Conservation (phyloP, 768 basidiomycete species). For the Termitomyces titanicus region DNA sequence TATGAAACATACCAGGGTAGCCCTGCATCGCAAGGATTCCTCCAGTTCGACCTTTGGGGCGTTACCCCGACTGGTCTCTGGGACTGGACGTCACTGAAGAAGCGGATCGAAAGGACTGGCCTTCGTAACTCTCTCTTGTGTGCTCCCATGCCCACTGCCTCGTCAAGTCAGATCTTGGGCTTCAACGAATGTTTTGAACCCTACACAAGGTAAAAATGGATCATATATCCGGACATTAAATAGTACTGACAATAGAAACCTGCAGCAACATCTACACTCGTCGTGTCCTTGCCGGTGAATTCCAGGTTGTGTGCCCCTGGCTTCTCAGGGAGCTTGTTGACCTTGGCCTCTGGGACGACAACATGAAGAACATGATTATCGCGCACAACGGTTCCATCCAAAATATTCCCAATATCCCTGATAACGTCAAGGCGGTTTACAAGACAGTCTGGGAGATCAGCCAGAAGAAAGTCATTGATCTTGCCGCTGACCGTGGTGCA, state of each 20-base stretch:
- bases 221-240: neutral
- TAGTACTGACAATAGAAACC: slow-evolving; percentile 10
- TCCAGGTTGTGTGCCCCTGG: slow-evolving; percentile 99
- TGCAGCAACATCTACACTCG: slow-evolving; percentile 96
- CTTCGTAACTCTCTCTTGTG: slow-evolving; percentile 87
- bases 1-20: slow-evolving; percentile 91
- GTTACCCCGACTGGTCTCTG: slow-evolving; percentile 85
- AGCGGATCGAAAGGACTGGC: slow-evolving; percentile 76
- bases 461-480: slow-evolving; percentile 97
- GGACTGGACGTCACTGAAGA: slow-evolving; percentile 92
- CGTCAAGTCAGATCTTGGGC: slow-evolving; percentile 96
- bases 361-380: slow-evolving; percentile 99
- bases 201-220: slow-evolving; percentile 76
- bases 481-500: slow-evolving; percentile 97
- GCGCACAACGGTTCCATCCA: slow-evolving; percentile 91
- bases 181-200: slow-evolving; percentile 99
- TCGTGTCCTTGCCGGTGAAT: slow-evolving; percentile 97
- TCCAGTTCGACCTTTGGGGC: slow-evolving; percentile 96
- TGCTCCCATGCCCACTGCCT: slow-evolving; percentile 99
- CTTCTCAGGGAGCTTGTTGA: slow-evolving; percentile 97
- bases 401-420: slow-evolving; percentile 84
- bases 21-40: slow-evolving; percentile 81
- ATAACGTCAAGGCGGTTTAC: slow-evolving; percentile 95
- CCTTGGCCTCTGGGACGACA: slow-evolving; percentile 92
- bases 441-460: slow-evolving; percentile 99